Evolutionary conservation across 345 rosid species (phyloP), one percentile per base, ranked within the genome.

Genomic region (Diplotaxis tenuifolia): DNA sequence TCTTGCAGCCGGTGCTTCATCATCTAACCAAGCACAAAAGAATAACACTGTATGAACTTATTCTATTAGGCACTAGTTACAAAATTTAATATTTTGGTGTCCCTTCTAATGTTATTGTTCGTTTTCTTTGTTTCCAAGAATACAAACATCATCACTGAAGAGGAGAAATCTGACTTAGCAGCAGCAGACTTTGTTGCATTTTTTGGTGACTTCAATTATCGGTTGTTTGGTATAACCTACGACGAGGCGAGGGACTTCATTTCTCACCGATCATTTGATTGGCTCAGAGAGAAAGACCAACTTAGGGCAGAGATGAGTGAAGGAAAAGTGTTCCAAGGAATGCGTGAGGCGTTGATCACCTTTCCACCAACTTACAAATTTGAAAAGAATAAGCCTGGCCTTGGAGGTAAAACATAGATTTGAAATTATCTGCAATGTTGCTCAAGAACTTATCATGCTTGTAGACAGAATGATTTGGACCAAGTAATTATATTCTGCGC

Each of bases 291-390:
- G 82, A 90, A 81, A 72, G 99, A 95, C 75, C 99, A 95, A 81
- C 96, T 95, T 31, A 80, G 98, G 70, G 89, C 85, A 73, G 98
- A 95, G 85, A 95, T 95, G 98, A 88, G 82, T 68, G 88, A 81
- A 3, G 98, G 98, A 45, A 95, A 79, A 80, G 98, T 92, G 76
- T 95, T 95, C 79, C 99, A 92, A 78, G 99, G 97, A 77, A 95
- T 95, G 99, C 94, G 96, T 9, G 99, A 95, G 83, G 99, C 97
- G 3, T 60, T 87, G 74, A 86, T 90, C 80, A 85, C 80, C 75
- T 95, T 92, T 79, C 99, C 99, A 54, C 99, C 99, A 3, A 95
- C 99, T 64, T 95, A 92, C 81, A 95, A 95, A 81, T 95, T 95
- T 60, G 97, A 90, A 67, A 88, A 83, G 82, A 80, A 87, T 71